Evolutionary conservation across 2,329 filamentous ascomycete species (phyloP).

Genomic region (Capronia americana): DNA sequence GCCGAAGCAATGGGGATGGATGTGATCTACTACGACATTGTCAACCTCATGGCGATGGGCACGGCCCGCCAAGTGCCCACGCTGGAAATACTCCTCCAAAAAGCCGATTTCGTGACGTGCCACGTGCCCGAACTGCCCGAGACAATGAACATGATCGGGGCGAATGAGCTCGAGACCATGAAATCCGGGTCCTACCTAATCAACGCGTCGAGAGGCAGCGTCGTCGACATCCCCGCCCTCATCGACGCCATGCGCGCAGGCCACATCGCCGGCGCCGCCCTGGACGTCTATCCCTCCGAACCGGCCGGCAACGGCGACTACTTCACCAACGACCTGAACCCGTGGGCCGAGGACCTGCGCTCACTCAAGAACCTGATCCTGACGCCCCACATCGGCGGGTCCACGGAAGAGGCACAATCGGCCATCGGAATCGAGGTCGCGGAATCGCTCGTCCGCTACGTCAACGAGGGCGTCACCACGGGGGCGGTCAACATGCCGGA

Average conservation of each 20-base stretch:
- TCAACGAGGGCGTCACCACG: slow-evolving; percentile 90
- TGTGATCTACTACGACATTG: slow-evolving; percentile 95
- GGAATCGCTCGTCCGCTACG: slow-evolving; percentile 87
- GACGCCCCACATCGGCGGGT: slow-evolving; percentile 95
- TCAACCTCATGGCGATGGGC: slow-evolving; percentile 93
- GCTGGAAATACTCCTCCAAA: slow-evolving; percentile 74
- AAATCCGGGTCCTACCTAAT: slow-evolving; percentile 92
- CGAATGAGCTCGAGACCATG: slow-evolving; percentile 81
- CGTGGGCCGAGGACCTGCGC: slow-evolving; percentile 84
- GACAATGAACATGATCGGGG: slow-evolving; percentile 91
- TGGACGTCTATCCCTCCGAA: slow-evolving; percentile 95
- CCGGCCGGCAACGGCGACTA: slow-evolving; percentile 93
- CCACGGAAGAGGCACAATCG: slow-evolving; percentile 95
- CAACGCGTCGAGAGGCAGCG: slow-evolving; percentile 91
- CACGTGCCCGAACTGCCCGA: slow-evolving; percentile 94
- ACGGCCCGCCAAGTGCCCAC: slow-evolving; percentile 82
- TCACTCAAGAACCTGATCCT: slow-evolving; percentile 90
- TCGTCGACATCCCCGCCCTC: slow-evolving; percentile 91
- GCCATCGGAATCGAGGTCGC: slow-evolving; percentile 94
- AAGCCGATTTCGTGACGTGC: slow-evolving; percentile 89
- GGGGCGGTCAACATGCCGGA: slow-evolving; percentile 98
- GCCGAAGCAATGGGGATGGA: slow-evolving; percentile 98
- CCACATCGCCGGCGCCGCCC: slow-evolving; percentile 89
- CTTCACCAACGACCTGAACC: slow-evolving; percentile 83
- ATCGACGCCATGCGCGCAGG: slow-evolving; percentile 85